These are phyloP conservation scores for Carex parvula DNA, from an alignment of 176 grass and related monocot species.

Conservation along the genomic window DNA sequence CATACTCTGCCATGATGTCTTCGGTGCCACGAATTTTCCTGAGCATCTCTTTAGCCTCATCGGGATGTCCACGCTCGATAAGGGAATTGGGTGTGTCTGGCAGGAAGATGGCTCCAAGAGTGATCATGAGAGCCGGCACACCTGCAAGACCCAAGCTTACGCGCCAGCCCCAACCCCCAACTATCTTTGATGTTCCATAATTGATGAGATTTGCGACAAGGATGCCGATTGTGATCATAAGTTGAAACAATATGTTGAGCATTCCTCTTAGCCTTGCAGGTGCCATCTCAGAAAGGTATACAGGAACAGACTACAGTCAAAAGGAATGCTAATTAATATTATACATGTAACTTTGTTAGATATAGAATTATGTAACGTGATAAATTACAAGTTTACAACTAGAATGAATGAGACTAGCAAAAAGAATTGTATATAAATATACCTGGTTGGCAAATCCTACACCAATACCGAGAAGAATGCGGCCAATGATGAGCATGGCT, in stretches of 20 bases:
- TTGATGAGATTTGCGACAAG: slow-evolving; percentile 56
- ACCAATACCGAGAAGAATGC: slow-evolving; percentile 57
- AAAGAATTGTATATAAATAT: not conserved
- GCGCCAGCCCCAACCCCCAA: slow-evolving; percentile 60
- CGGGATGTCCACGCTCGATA: slow-evolving; percentile 35
- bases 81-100: slow-evolving; percentile 69
- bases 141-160: slow-evolving; percentile 51
- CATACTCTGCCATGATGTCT: slow-evolving; percentile 43
- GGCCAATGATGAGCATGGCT: slow-evolving; percentile 61
- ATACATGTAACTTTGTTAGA: not conserved
- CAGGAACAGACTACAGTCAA: slow-evolving; percentile 40
- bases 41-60: slow-evolving; percentile 40
- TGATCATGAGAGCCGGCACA: slow-evolving; percentile 50
- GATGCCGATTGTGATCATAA: slow-evolving; percentile 73
- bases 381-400: not conserved
- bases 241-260: slow-evolving; percentile 73
- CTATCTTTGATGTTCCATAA: slow-evolving; percentile 41
- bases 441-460: slow-evolving; percentile 69
- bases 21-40: slow-evolving; percentile 57
- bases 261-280: slow-evolving; percentile 50
- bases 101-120: slow-evolving; percentile 43
- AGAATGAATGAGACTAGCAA: not conserved
- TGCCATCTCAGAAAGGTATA: slow-evolving; percentile 72
- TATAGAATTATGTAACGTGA: no score
- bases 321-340: not conserved